A percentile compares a stretch with the other conserved stretches of the same genome.
Conservation (phyloP, 2,329 filamentous ascomycete species). For the Hypoxylon sp. region DNA sequence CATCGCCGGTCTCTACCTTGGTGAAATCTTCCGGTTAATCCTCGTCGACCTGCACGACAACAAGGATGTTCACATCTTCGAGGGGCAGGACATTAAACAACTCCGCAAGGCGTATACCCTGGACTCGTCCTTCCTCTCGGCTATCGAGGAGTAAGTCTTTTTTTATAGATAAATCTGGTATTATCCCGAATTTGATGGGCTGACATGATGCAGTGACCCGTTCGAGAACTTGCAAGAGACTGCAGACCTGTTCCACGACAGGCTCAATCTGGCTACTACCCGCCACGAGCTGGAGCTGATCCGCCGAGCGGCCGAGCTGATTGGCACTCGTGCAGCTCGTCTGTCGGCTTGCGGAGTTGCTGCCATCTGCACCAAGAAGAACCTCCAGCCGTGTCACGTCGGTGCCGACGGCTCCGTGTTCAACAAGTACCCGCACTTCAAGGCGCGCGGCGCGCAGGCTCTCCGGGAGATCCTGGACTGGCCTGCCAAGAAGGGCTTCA, state of each 20-base stretch:
- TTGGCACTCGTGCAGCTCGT: conserved; percentile 91
- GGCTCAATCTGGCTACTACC: conserved; percentile 74
- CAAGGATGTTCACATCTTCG: conserved; percentile 78
- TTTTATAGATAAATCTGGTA: neutral
- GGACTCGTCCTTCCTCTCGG: conserved; percentile 91
- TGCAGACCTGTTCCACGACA: conserved; percentile 78
- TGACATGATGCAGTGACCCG: conserved; percentile 70
- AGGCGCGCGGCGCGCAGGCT: conserved; percentile 86
- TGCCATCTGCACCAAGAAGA: conserved; percentile 97
- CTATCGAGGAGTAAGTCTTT: conserved; percentile 79
- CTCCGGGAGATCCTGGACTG: conserved; percentile 96
- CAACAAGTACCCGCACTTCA: conserved; percentile 99
- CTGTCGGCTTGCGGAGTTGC: conserved; percentile 94
- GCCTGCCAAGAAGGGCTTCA: conserved; percentile 72
- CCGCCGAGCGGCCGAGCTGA: conserved; percentile 88
- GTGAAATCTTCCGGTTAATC: conserved; percentile 91
- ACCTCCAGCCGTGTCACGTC: conserved; percentile 86
- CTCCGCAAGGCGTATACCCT: conserved; percentile 88
- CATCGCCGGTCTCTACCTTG: conserved; percentile 93
- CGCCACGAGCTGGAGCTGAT: conserved; percentile 86
- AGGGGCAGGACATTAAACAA: conserved; percentile 79
- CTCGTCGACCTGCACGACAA: conserved; percentile 86
- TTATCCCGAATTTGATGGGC: conserved; percentile 15
- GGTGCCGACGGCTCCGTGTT: conserved; percentile 97
- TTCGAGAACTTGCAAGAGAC: conserved; percentile 96